Base-by-base conservation (phyloP, 1,284 basidiomycete genomes). In the Tilletia indica region DNA sequence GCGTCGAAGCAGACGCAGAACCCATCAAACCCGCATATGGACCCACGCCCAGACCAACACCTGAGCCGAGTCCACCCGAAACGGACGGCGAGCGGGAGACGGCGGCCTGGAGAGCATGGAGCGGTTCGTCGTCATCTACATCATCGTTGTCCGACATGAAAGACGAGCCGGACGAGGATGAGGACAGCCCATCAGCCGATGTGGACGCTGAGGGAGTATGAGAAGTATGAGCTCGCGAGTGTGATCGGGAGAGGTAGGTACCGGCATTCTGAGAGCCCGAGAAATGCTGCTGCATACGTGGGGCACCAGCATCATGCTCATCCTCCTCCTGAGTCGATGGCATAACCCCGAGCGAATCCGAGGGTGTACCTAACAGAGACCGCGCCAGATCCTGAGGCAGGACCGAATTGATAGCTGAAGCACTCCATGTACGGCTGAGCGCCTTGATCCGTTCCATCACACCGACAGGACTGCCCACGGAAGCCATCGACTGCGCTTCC, bases 91-190 rank as follows among this genome's bases (percentile, higher is more conserved):
- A 71, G 42, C 71, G 58, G 6, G 73, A 74, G 47, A 74, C 68
- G 19, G 73, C 73, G 31, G 67, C 73, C 48, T 72, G 73, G 8
- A 74, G 71, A 8, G 73, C 73, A 31, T 66, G 67, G 56, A 74
- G 69, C 9, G 61, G 31, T 14, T 64, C 61, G n/a, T 64, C 61
- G 21, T 64, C 61, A 34, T 64, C 61, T 0, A 45, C 42, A 45
- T 45, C 42, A 1, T 45, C 42, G 6, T 45, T 14, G 42, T 45
- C 1, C 42, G 42, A 45, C 42, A 31, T 31, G 25, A 31, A 31
- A 31, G 42, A 45, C 42, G 42, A 45, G 14, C 42, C 9, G 9
- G 42, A 45, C 1, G 42, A 45, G 14, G 42, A 45, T 0, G 42
- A 14, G 42, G 42, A 45, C 42, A 45, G 6, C 42, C 42, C 42